Evolutionary conservation across 495 filamentous ascomycete species (phyloP), one percentile per base, ranked within the genome.

Genomic region (Parmelia sp.): DNA sequence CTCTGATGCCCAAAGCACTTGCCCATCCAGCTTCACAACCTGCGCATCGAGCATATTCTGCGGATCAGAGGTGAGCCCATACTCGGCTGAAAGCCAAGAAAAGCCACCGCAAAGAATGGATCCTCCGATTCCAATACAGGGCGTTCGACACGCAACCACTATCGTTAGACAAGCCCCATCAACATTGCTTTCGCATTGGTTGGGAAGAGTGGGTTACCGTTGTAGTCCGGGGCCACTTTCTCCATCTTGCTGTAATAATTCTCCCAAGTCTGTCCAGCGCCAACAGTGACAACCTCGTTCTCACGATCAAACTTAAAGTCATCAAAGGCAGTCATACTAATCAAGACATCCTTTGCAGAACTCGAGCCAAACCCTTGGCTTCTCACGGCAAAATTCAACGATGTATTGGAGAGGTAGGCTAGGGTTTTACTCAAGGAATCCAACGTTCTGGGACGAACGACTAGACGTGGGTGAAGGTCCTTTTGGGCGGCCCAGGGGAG

Each of bases 331-430:
- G 45, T 49, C 45, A 49, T 49, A 15, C 45, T 49, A 49, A 49
- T 49, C 45, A 49, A 27, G 45, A 49, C 23, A 49, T 49, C 45
- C 10, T 49, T 49, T 10, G 45, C 45, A 14, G 45, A 49, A 27
- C 45, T 49, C 45, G 45, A 49, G 23, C 45, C 45, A 8, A 49
- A 49, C n/a, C 45, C 45, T 49, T 27, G 45, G 45, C 45, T 49
- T 49, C 45, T 10, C 1, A 49, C 45, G 0, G 45, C 45, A 27
- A 49, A 49, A 27, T 49, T 23, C 9, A 49, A 11, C 45, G 45
- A 7, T 14, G 45, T 49, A 14, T 25, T 10, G 10, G 45, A 49
- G 45, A 49, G n/a, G 23, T 25, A 49, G 45, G 45, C 45, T 12
- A 49, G 23, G 45, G 6, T 49, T 0, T 25, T 14, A 9, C 45